Evolutionary conservation across 345 rosid species (phyloP).

Genomic region (Lenwebbia sp.): DNA sequence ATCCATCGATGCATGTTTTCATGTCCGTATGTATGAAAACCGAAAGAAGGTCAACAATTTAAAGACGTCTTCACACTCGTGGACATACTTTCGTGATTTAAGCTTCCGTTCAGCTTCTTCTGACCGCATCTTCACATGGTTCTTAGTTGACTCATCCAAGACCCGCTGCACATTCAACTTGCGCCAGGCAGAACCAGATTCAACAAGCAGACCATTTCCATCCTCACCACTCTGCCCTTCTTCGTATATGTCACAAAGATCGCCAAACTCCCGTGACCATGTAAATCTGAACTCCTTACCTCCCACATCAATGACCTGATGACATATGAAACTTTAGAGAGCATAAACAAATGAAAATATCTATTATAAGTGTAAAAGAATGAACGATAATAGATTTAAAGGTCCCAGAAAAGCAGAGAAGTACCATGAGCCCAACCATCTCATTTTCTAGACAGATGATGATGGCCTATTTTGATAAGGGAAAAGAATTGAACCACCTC

Average conservation of each 20-base stretch:
- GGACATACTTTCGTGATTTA: constrained; percentile 72
- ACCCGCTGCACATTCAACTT: constrained; percentile 81
- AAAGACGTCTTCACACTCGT: neutral
- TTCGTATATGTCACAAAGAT: constrained; percentile 86
- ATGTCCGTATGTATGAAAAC: neutral
- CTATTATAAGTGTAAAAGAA: neutral
- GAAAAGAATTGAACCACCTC: neutral
- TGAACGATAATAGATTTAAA: neutral
- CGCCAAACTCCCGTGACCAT: constrained; percentile 81
- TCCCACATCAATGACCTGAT: constrained; percentile 83
- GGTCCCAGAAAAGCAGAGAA: neutral
- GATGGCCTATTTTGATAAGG: neutral
- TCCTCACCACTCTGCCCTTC: constrained; percentile 66
- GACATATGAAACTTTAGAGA: neutral
- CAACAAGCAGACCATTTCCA: constrained; percentile 79
- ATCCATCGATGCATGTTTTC: neutral
- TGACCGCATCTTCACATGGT: constrained; percentile 86
- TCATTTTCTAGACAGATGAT: neutral
- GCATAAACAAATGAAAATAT: neutral
- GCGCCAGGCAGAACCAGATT: constrained; percentile 94
- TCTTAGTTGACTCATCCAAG: constrained; percentile 83
- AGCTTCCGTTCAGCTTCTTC: constrained; percentile 88
- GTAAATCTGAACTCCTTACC: constrained; percentile 91
- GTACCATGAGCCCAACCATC: neutral
- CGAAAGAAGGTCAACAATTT: neutral